Evolutionary conservation across 2,329 filamentous ascomycete species (phyloP).

Genomic region (Pseudogymnoascus sp.): DNA sequence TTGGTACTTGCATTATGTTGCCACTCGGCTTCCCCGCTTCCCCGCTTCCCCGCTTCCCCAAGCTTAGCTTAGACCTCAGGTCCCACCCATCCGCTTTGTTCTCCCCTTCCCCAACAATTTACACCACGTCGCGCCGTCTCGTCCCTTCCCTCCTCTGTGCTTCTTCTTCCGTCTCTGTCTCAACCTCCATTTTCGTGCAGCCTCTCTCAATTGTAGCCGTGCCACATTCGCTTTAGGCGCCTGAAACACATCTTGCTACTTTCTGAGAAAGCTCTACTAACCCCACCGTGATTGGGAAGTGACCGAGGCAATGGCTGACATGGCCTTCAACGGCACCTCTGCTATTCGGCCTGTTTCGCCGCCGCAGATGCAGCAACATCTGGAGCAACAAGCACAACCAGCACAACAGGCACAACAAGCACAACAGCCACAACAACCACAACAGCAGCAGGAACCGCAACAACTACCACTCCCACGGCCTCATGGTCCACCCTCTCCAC

Average conservation of each 20-base stretch:
- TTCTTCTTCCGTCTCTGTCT: not conserved
- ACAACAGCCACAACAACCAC: no score
- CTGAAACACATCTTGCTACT: not conserved
- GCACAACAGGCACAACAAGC: no score
- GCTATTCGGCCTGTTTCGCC: not conserved
- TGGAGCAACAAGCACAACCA: not conserved
- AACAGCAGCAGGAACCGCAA: not conserved
- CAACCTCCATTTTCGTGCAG: not conserved
- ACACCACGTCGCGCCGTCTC: not conserved
- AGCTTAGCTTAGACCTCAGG: not conserved
- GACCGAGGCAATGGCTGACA: not conserved
- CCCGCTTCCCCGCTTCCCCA: no score
- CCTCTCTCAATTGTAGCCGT: not conserved
- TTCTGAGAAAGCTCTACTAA: not conserved
- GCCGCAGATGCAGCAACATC: not conserved
- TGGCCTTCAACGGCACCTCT: not conserved
- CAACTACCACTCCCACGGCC: no score
- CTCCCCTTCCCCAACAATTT: not conserved
- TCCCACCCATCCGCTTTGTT: not conserved
- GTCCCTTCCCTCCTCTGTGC: not conserved
- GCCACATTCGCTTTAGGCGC: not conserved
- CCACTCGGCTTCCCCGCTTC: not conserved
- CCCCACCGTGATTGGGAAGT: not conserved
- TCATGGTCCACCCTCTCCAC: conserved; percentile 1
- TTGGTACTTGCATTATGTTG: not conserved